Percentiles rank a stretch among this genome's conserved stretches.
Evolutionary conservation across 257 asterid species (phyloP).

Genomic region (Forsythia suspensa): DNA sequence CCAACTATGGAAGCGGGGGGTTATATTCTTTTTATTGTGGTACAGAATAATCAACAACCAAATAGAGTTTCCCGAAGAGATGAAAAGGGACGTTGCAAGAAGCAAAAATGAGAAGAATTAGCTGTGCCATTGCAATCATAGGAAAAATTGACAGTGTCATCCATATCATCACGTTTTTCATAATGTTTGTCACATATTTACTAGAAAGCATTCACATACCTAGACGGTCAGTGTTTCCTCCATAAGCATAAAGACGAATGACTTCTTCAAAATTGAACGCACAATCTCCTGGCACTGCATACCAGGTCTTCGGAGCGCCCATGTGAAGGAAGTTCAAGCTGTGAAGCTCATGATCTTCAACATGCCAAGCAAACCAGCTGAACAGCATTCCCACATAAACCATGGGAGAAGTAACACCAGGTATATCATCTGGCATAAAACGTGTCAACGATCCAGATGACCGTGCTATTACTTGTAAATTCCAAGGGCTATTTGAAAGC

Average conservation of each 20-base stretch:
- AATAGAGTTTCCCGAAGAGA: background rate
- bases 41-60: slow-evolving; percentile 6
- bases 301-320: slow-evolving; percentile 99
- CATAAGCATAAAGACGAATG: slow-evolving; percentile 70
- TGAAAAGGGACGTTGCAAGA: background rate
- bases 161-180: slow-evolving; percentile 2
- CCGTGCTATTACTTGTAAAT: slow-evolving; percentile 91
- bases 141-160: background rate
- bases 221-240: slow-evolving; percentile 64
- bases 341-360: slow-evolving; percentile 99
- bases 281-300: slow-evolving; percentile 90
- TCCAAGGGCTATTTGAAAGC: slow-evolving; percentile 96
- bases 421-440: slow-evolving; percentile 98
- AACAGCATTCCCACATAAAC: slow-evolving; percentile 94
- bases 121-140: background rate
- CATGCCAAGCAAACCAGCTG: slow-evolving; percentile 99
- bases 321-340: slow-evolving; percentile 92
- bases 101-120: background rate
- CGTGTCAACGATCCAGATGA: slow-evolving; percentile 96
- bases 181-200: slow-evolving; percentile 12
- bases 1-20: background rate
- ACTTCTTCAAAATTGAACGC: slow-evolving; percentile 89
- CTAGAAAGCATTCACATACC: slow-evolving; percentile 46
- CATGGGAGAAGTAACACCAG: slow-evolving; percentile 99
- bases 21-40: background rate